phyloP scores from a whole-genome alignment of 306 rosid genomes.

The Trifolium subterraneum region DNA sequence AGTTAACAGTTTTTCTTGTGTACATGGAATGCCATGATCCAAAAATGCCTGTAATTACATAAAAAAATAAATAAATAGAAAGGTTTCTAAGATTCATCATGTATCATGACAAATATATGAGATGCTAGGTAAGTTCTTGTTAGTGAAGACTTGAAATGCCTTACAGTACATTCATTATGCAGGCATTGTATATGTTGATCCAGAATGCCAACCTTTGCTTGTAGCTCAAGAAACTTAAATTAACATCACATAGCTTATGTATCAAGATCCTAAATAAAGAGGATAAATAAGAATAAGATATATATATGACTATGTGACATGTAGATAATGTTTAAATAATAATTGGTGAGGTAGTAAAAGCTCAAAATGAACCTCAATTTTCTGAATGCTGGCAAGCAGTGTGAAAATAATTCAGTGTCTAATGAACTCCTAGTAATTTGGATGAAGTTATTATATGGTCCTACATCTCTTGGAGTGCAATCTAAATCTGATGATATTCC shows the following conservation, averaged over 20 bases:
- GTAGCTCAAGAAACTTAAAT: slow-evolving; percentile 76
- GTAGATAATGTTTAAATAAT: background rate
- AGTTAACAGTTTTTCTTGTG: slow-evolving; percentile 67
- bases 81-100: slow-evolving; percentile 22
- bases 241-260: slow-evolving; percentile 67
- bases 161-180: slow-evolving; percentile 98
- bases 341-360: background rate
- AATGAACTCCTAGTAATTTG: slow-evolving; percentile 69
- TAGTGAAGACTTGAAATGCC: slow-evolving; percentile 54
- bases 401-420: slow-evolving; percentile 54
- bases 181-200: slow-evolving; percentile 94
- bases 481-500: slow-evolving; percentile 66
- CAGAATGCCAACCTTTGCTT: slow-evolving; percentile 95
- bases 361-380: slow-evolving; percentile 62
- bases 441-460: slow-evolving; percentile 78
- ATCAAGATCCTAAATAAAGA: slow-evolving; percentile 58
- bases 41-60: slow-evolving; percentile 75
- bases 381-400: slow-evolving; percentile 53
- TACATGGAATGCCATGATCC: slow-evolving; percentile 80
- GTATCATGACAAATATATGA: background rate
- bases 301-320: slow-evolving; percentile 5
- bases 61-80: slow-evolving; percentile 8
- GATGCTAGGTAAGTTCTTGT: background rate
- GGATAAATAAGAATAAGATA: background rate
- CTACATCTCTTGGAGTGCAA: slow-evolving; percentile 64